Percentiles rank a stretch among this genome's conserved stretches.
phyloP scores from a whole-genome alignment of 768 basidiomycete species.

The Lanmaoa rubissima region DNA sequence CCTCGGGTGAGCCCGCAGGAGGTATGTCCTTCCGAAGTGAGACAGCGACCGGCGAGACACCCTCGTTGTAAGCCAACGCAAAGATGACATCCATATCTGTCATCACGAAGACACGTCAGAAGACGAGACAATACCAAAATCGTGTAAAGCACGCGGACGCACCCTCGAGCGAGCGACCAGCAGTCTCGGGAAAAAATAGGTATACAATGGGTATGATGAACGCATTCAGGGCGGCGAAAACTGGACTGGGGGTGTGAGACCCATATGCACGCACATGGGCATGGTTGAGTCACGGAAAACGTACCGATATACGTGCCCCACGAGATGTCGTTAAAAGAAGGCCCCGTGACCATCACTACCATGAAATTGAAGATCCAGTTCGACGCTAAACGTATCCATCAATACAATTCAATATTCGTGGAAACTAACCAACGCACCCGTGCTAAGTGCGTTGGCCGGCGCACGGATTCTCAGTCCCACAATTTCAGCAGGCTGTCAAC shows the following conservation, averaged over 20 bases:
- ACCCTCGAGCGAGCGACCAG: slow-evolving; percentile 57
- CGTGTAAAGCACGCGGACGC: not conserved
- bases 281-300: slow-evolving; percentile 2
- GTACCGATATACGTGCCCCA: slow-evolving; percentile 60
- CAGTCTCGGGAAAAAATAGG: slow-evolving; percentile 61
- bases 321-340: slow-evolving; percentile 54
- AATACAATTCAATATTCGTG: not conserved
- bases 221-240: slow-evolving; percentile 57
- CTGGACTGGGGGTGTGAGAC: slow-evolving; percentile 16
- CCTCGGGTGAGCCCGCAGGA: slow-evolving; percentile 43
- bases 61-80: slow-evolving; percentile 44
- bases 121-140: not conserved
- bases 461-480: slow-evolving; percentile 60
- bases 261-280: not conserved
- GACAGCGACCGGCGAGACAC: slow-evolving; percentile 43
- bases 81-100: slow-evolving; percentile 48
- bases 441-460: slow-evolving; percentile 62
- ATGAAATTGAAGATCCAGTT: slow-evolving; percentile 61
- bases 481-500: slow-evolving; percentile 57
- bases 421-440: slow-evolving; percentile 29
- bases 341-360: slow-evolving; percentile 60
- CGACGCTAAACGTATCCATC: slow-evolving; percentile 20
- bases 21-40: slow-evolving; percentile 46
- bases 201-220: slow-evolving; percentile 57
- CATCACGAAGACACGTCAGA: not conserved